Conservation (phyloP, 2,329 filamentous ascomycete species). For the Fusarium coffeatum region DNA sequence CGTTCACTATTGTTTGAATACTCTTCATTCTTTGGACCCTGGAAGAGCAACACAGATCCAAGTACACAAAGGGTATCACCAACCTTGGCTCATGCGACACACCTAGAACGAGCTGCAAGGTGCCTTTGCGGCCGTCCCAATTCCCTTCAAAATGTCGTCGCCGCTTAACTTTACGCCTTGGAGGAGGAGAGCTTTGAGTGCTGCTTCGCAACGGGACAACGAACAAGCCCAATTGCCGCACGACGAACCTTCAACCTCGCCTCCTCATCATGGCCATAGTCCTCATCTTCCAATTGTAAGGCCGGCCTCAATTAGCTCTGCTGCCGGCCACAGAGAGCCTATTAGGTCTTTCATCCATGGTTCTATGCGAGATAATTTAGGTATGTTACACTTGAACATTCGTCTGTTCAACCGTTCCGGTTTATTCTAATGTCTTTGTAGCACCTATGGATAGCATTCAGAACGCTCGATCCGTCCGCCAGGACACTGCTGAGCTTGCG, state of each 20-base stretch:
- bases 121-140: conserved; percentile 31
- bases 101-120: conserved; percentile 32
- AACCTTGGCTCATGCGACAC: conserved; percentile 37
- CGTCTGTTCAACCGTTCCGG: background rate
- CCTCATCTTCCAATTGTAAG: conserved; percentile 45
- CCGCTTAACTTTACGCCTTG: conserved; percentile 62
- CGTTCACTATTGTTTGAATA: conserved; percentile 24
- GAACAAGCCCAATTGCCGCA: conserved; percentile 40
- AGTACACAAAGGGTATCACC: background rate
- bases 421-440: conserved; percentile 41
- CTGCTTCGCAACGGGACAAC: conserved; percentile 49
- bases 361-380: conserved; percentile 68
- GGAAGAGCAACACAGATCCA: background rate
- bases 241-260: conserved; percentile 46
- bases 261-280: conserved; percentile 25
- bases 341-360: conserved; percentile 79
- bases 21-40: conserved; percentile 12
- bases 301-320: conserved; percentile 55
- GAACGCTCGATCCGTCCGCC: conserved; percentile 81
- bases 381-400: conserved; percentile 54
- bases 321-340: conserved; percentile 67
- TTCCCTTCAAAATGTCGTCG: conserved; percentile 56
- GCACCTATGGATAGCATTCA: conserved; percentile 74
- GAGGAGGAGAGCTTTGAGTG: conserved; percentile 57
- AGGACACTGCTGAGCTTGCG: conserved; percentile 88